Base-by-base conservation (phyloP, 2,329 filamentous ascomycete species). In the Ophiostoma perfectum region DNA sequence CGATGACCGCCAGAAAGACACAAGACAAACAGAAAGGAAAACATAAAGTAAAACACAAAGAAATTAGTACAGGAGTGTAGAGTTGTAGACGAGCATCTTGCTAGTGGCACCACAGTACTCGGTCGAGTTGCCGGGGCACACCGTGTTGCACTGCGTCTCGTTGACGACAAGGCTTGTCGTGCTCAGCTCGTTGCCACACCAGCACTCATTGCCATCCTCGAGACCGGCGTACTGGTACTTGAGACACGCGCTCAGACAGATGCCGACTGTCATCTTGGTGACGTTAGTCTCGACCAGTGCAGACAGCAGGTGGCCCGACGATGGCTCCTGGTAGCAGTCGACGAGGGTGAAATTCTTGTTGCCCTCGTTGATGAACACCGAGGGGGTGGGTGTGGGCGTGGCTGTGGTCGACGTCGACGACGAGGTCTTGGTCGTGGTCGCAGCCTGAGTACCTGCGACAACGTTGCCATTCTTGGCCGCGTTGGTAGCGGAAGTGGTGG, bases 141-240 rank as follows among this genome's bases (percentile, higher is more conserved):
- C 12, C 3, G 42, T 52, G 42, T 64, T 60, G 66, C 72, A 73
- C 44, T 65, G 42, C 4, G 58, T 60, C 64, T 66, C 64, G 36
- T 16, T 52, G 7, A 67, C 12, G 4, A 62, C 63, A 16, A 1
- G 41, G 36, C 70, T 65, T 1, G 69, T 39, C 11, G 68, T 70
- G 45, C 67, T 69, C 39, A 74, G 60, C 0, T 68, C 67, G 65
- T 78, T 73, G 16, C 76, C 78, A 65, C 79, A 81, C 74, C 77
- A 80, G 73, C 80, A 81, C 70, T 80, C 76, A 0, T 74, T 72
- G 7, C 77, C 77, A 67, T 78, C 78, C 72, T 80, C 78, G 18
- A 80, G 72, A 2, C 78, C 79, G 5, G 76, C 77, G 68, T 77
- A 79, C 12, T 70, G 67, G 72, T 75, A 78, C 18, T 72, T 70